These are phyloP conservation scores for Beta lomatogona DNA, from an alignment of 179 eudicot species.

Conservation along the genomic window DNA sequence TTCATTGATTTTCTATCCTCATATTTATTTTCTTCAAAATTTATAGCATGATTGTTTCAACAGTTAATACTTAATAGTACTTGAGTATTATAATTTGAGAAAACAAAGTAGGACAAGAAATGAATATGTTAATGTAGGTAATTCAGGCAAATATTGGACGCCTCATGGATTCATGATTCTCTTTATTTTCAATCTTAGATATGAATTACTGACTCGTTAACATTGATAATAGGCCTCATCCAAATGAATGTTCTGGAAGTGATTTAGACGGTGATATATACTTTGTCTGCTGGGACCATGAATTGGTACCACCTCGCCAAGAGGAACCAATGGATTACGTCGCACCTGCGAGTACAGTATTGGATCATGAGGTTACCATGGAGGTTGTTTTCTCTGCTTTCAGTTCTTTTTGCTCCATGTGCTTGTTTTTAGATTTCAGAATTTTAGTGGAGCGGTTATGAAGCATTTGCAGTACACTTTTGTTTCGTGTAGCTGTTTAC, in stretches of 20 bases:
- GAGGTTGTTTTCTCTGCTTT: constrained; percentile 48
- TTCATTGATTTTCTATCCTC: background rate
- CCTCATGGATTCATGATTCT: background rate
- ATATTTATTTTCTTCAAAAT: background rate
- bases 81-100: background rate
- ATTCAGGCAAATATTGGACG: background rate
- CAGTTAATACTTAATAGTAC: background rate
- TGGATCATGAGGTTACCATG: constrained; percentile 79
- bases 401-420: background rate
- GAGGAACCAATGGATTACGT: constrained; percentile 75
- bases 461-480: background rate
- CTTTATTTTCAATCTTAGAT: background rate
- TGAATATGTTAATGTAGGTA: background rate
- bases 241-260: constrained; percentile 98
- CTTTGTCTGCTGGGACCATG: constrained; percentile 93
- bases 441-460: background rate
- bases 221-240: constrained; percentile 70
- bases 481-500: background rate
- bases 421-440: background rate
- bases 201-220: background rate
- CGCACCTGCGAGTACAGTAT: constrained; percentile 42
- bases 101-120: background rate
- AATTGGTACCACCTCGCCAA: constrained; percentile 65
- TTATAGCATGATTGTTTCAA: background rate
- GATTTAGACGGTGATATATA: constrained; percentile 96